These are phyloP conservation scores for Venturia pyrina DNA, from an alignment of 2,329 filamentous ascomycete genomes.

Conservation along the genomic window DNA sequence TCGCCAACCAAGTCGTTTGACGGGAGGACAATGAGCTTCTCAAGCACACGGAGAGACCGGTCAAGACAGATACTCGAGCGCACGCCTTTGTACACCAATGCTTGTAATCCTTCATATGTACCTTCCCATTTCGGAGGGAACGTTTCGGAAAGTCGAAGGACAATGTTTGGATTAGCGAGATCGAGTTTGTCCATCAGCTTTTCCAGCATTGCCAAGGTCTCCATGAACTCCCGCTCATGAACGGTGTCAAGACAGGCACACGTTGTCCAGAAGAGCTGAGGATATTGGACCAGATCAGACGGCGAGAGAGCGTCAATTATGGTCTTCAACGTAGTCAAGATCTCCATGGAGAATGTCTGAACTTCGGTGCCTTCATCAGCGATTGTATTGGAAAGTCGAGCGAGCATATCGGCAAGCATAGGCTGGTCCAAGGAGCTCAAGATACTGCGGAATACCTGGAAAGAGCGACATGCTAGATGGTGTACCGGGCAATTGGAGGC, in stretches of 20 bases:
- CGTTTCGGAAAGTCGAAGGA: conserved; percentile 63
- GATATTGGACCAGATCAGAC: conserved; percentile 74
- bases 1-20: conserved; percentile 74
- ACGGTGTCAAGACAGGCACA: conserved; percentile 95
- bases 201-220: conserved; percentile 84
- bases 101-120: conserved; percentile 74
- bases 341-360: conserved; percentile 96
- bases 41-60: conserved; percentile 64
- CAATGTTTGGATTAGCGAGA: conserved; percentile 57
- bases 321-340: conserved; percentile 84
- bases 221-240: conserved; percentile 88
- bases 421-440: conserved; percentile 79
- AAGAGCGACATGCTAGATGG: conserved; percentile 90
- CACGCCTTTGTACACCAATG: conserved; percentile 81
- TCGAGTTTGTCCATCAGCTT: conserved; percentile 78
- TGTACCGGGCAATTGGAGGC: conserved; percentile 93
- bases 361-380: conserved; percentile 90
- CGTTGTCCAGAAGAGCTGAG: conserved; percentile 95
- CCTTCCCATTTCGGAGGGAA: conserved; percentile 85
- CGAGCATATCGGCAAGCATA: conserved; percentile 97
- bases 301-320: conserved; percentile 78
- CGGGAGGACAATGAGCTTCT: conserved; percentile 68
- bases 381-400: conserved; percentile 88
- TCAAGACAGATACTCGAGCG: conserved; percentile 77
- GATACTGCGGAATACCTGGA: conserved; percentile 93